Base-by-base conservation (phyloP, 257 asterid genomes). In the Salvia miltiorrhiza region DNA sequence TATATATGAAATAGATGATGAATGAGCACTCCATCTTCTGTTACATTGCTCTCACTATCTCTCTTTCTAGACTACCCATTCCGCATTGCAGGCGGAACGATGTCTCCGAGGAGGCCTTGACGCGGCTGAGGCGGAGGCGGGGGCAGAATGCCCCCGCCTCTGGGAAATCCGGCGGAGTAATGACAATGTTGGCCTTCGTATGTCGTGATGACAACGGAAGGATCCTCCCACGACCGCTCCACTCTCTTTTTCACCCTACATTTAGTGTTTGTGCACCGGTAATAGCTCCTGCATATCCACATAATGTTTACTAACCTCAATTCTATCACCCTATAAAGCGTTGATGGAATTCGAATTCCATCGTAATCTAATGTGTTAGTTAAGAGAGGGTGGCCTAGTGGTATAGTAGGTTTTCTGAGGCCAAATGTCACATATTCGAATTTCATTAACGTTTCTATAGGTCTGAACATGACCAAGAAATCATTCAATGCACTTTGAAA, bases 121-220 rank as follows among this genome's bases (percentile, higher is more conserved):
- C 74, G 87, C 0, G 63, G 60, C 11, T 28, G 49, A 10, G 58
- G 32, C 32, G 56, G 56, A 8, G 13, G 14, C 1, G 14, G 14
- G 20, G 13, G 14, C 0, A 13, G 30, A 63, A 65, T 83, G 35
- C 79, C 81, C 11, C 84, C 83, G 17, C 79, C 78, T 71, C 94
- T 77, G 5, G 92, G 96, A 30, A 82, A 88, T 19, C 92, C 96
- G 13, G 76, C 75, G 1, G 95, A 77, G 49, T 85, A 86, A 77
- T 92, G 96, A 64, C 86, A 80, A 7, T 92, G 96, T 60, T 92
- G 95, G 14, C 97, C 97, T 80, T 92, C 97, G 64, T 91, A 91
- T 5, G 97, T 91, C 0, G 96, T 91, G 76, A 91, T 91, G 33
- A 91, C 96, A 1, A 85, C 71, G 9, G 96, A 41, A 0, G 95